Conservation (phyloP, 116 monocot species). For the Cymodocea nodosa region DNA sequence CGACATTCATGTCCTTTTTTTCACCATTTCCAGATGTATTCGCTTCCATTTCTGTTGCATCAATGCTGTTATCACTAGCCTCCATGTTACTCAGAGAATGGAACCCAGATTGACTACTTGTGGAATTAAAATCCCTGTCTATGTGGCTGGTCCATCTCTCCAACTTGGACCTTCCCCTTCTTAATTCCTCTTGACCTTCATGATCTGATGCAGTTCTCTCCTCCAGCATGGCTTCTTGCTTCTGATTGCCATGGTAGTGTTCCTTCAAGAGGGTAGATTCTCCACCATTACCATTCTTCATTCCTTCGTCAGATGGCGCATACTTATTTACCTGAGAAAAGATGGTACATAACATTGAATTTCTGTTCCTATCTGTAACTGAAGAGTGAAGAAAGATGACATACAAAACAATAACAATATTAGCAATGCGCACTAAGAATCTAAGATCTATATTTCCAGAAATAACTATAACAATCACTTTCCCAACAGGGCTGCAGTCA, state of each 20-base stretch:
- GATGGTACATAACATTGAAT: background rate
- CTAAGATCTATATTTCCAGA: too few relatives aligned
- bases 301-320: constrained; percentile 7
- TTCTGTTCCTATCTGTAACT: too few relatives aligned
- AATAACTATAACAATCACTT: too few relatives aligned
- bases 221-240: constrained; percentile 8
- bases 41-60: constrained; percentile 7
- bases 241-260: constrained; percentile 8
- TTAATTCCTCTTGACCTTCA: constrained; percentile 42
- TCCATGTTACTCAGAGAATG: constrained; percentile 20
- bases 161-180: constrained; percentile 73
- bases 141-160: constrained; percentile 94
- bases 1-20: constrained; percentile 12
- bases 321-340: constrained; percentile 1
- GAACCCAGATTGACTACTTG: constrained; percentile 12
- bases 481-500: too few relatives aligned
- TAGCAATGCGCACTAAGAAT: too few relatives aligned
- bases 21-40: constrained; percentile 20
- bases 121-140: constrained; percentile 53
- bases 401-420: too few relatives aligned
- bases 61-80: constrained; percentile 2
- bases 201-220: constrained; percentile 38
- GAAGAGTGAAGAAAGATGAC: too few relatives aligned
- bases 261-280: constrained; percentile 12
- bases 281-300: constrained; percentile 14